These are phyloP conservation scores for Drosera spatulata DNA, from an alignment of 179 eudicot species.

Conservation along the genomic window DNA sequence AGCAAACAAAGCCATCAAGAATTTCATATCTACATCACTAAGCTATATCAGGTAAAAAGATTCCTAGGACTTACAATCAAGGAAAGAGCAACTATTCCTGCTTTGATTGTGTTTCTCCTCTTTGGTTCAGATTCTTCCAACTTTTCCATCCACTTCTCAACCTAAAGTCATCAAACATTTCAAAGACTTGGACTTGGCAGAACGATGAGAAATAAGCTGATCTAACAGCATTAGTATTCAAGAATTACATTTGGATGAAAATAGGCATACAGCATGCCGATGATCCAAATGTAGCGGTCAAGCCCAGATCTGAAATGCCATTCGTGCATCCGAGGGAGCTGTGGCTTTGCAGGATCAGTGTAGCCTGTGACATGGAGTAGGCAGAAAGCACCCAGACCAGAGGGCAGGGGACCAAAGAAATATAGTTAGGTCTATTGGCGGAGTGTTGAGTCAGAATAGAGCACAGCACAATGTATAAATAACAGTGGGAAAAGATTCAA, in stretches of 20 bases:
- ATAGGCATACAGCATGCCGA: slow-evolving; percentile 94
- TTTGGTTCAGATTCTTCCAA: slow-evolving; percentile 83
- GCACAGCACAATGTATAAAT: no score
- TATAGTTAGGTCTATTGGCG: not conserved
- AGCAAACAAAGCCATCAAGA: not conserved
- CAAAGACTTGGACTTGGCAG: slow-evolving; percentile 5
- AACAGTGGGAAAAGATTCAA: no score
- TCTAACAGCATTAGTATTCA: not conserved
- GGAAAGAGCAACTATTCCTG: slow-evolving; percentile 53
- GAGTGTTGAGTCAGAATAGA: no score
- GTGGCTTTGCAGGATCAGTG: slow-evolving; percentile 90
- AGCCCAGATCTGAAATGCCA: slow-evolving; percentile 99
- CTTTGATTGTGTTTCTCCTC: slow-evolving; percentile 56
- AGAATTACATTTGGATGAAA: slow-evolving; percentile 78
- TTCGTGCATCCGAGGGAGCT: slow-evolving; percentile 79
- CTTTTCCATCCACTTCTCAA: slow-evolving; percentile 89
- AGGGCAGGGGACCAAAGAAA: not conserved
- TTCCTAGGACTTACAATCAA: slow-evolving; percentile 40
- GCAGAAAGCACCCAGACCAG: not conserved
- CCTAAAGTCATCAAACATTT: slow-evolving; percentile 27
- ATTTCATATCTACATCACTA: not conserved
- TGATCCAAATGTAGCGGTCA: slow-evolving; percentile 96
- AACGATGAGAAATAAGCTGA: not conserved
- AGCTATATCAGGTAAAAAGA: not conserved
- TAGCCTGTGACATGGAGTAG: slow-evolving; percentile 44